These are phyloP conservation scores for Alloascoidea hylecoeti DNA, from an alignment of 805 yeast genomes.

Conservation along the genomic window DNA sequence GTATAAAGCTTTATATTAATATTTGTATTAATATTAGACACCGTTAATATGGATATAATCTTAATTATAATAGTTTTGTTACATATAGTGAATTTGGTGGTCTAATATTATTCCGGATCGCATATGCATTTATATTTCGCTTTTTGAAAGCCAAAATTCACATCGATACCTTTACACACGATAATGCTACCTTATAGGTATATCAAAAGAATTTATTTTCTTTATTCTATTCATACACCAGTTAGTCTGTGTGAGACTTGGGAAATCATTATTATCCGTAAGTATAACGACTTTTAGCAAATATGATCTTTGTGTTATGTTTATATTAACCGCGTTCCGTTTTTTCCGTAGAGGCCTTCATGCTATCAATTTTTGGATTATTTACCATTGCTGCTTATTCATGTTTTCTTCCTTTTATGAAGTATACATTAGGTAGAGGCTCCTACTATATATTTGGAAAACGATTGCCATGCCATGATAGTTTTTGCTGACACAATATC, in stretches of 20 bases:
- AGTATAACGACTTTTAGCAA: background rate
- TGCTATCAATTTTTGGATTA: background rate
- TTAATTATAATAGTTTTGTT: background rate
- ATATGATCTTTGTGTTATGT: background rate
- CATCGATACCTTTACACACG: background rate
- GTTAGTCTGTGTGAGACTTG: background rate
- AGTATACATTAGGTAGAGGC: background rate
- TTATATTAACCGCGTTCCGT: background rate
- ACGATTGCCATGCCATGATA: too few species aligned
- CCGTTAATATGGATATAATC: background rate
- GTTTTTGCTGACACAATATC: too few species aligned
- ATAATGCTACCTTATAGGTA: background rate
- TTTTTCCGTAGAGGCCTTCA: background rate
- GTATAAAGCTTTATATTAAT: too few species aligned
- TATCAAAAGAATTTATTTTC: background rate
- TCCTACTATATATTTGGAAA: background rate
- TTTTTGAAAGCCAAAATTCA: too few species aligned
- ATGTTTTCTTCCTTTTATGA: background rate
- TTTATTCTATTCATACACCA: background rate
- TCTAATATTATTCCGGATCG: background rate
- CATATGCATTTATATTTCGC: background rate
- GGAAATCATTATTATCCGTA: conserved; percentile 1
- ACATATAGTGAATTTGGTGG: background rate
- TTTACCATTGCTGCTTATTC: background rate
- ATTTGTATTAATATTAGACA: background rate